These are phyloP conservation scores for Kodamaea alishanica DNA, from an alignment of 1,139 yeast species.

Conservation along the genomic window DNA sequence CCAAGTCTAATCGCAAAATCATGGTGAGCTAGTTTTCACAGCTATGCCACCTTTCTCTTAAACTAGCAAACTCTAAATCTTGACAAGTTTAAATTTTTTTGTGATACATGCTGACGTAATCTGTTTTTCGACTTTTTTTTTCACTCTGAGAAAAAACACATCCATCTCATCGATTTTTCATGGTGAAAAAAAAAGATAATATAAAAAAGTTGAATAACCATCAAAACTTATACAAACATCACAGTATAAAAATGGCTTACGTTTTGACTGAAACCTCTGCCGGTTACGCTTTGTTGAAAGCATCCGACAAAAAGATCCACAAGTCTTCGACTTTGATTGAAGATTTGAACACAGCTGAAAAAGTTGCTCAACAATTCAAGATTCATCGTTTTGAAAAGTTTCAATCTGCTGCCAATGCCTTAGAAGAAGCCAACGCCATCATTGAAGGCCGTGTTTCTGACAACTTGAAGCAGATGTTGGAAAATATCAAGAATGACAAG, in stretches of 20 bases:
- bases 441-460: slow-evolving; percentile 92
- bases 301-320: slow-evolving; percentile 95
- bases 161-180: too few relatives aligned
- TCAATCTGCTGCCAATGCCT: slow-evolving; percentile 89
- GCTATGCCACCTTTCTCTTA: too few relatives aligned
- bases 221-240: not conserved
- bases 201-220: not conserved
- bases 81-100: too few relatives aligned
- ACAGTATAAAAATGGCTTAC: slow-evolving; percentile 61
- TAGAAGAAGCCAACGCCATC: slow-evolving; percentile 90
- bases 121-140: too few relatives aligned
- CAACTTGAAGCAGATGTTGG: slow-evolving; percentile 71
- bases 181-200: too few relatives aligned
- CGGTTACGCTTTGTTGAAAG: slow-evolving; percentile 95
- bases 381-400: slow-evolving; percentile 94
- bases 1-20: too few relatives aligned
- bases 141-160: too few relatives aligned
- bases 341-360: slow-evolving; percentile 80
- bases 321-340: slow-evolving; percentile 71
- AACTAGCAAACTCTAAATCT: too few relatives aligned
- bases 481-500: slow-evolving; percentile 81
- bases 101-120: too few relatives aligned
- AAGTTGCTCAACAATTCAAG: slow-evolving; percentile 77
- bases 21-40: too few relatives aligned
- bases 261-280: slow-evolving; percentile 98